phyloP scores from a whole-genome alignment of 805 yeast species.

The Kazachstania kunashirensis region DNA sequence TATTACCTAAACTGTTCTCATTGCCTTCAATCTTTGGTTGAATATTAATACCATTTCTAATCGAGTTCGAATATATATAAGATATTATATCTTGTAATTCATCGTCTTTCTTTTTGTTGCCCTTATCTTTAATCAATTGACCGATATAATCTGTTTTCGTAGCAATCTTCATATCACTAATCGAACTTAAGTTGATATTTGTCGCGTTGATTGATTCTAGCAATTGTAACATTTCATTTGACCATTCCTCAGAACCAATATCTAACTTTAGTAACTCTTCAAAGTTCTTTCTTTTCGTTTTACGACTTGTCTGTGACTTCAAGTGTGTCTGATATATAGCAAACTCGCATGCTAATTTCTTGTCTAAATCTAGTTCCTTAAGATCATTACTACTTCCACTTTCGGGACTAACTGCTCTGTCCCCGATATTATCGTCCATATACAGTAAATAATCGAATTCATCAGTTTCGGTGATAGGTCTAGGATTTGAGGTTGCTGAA shows the following conservation, averaged over 20 bases:
- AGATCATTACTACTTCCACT: constrained; percentile 1
- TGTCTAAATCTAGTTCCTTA: constrained; percentile 19
- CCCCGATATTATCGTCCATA: constrained; percentile 3
- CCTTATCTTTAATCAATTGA: neutral
- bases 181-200: constrained; percentile 9
- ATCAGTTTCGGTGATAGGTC: constrained; percentile 18
- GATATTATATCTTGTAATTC: constrained; percentile 24
- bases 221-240: constrained; percentile 10
- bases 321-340: constrained; percentile 20
- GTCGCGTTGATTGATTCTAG: constrained; percentile 17
- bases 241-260: constrained; percentile 14
- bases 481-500: constrained; percentile 6
- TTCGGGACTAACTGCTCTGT: neutral
- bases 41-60: constrained; percentile 23
- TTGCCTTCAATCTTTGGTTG: constrained; percentile 10
- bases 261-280: constrained; percentile 10
- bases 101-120: constrained; percentile 1
- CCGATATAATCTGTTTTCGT: neutral
- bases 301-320: neutral
- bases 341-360: constrained; percentile 23
- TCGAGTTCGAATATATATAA: constrained; percentile 22
- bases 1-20: constrained; percentile 4
- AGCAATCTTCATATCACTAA: neutral
- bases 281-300: constrained; percentile 1
- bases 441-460: constrained; percentile 21